Conservation (phyloP, 352 stramenopile species). For the Vaucheria bursata region DNA sequence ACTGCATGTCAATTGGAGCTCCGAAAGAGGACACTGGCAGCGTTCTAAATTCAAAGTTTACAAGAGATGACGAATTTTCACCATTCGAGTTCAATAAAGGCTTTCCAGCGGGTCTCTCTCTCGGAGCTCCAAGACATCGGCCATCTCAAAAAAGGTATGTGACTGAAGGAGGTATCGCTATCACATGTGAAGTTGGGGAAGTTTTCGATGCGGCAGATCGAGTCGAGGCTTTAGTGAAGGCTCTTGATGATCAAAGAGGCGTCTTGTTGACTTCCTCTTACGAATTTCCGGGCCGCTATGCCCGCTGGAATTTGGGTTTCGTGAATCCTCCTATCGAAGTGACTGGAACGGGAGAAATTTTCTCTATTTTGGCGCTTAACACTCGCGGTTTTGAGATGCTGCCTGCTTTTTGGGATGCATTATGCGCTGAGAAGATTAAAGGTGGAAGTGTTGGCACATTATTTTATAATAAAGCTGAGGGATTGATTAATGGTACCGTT, state of each 20-base stretch:
- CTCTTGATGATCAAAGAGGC: constrained; percentile 58
- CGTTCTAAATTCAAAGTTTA: not conserved
- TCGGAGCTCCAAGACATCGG: constrained; percentile 47
- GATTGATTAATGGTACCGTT: constrained; percentile 18
- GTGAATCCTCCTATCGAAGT: constrained; percentile 67
- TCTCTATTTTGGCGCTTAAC: constrained; percentile 58
- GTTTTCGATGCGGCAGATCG: constrained; percentile 23
- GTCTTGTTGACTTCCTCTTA: constrained; percentile 62
- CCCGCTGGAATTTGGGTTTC: constrained; percentile 73
- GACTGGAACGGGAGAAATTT: constrained; percentile 55
- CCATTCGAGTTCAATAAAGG: constrained; percentile 17
- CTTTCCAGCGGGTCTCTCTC: constrained; percentile 27
- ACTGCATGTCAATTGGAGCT: constrained; percentile 3
- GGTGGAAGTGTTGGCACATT: not conserved
- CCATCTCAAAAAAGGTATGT: constrained; percentile 39
- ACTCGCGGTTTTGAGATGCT: constrained; percentile 56
- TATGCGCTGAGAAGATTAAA: not conserved
- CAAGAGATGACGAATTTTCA: not conserved
- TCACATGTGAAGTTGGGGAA: constrained; percentile 42
- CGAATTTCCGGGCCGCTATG: constrained; percentile 70
- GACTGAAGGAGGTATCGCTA: constrained; percentile 40
- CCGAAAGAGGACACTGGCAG: constrained; percentile 9
- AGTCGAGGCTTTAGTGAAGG: constrained; percentile 63
- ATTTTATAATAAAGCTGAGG: not conserved
- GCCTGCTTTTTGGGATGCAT: constrained; percentile 29